Evolutionary conservation across 768 basidiomycete genomes (phyloP).

Genomic region (Neoboletus magnificus): DNA sequence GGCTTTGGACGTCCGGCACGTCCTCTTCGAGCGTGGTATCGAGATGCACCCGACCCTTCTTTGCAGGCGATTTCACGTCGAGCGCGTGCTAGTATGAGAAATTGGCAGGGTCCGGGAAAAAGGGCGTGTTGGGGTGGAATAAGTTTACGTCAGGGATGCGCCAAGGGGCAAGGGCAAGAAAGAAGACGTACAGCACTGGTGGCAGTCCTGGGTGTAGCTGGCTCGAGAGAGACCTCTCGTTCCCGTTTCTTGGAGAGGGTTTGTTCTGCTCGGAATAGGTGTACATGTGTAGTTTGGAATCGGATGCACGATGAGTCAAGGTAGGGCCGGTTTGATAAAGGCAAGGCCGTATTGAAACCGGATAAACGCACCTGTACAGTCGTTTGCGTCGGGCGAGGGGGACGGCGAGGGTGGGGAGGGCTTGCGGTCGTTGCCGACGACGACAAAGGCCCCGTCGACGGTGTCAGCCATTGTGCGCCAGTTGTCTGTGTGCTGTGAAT

Average conservation of each 20-base stretch:
- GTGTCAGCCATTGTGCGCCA: slow-evolving; percentile 27
- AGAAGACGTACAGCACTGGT: slow-evolving; percentile 34
- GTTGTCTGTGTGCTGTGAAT: slow-evolving; percentile 32
- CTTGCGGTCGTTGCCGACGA: slow-evolving; percentile 18
- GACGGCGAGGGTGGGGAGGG: slow-evolving; percentile 30
- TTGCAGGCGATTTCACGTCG: slow-evolving; percentile 60
- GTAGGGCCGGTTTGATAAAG: slow-evolving; percentile 24
- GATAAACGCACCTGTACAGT: slow-evolving; percentile 41
- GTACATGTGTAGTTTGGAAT: slow-evolving; percentile 14
- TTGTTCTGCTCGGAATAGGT: slow-evolving; percentile 29
- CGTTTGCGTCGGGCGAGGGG: slow-evolving; percentile 44
- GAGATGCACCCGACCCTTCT: slow-evolving; percentile 69
- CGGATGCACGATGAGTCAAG: slow-evolving; percentile 23
- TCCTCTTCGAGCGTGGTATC: slow-evolving; percentile 66
- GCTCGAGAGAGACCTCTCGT: slow-evolving; percentile 75
- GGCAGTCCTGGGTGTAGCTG: slow-evolving; percentile 46
- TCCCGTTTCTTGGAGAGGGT: slow-evolving; percentile 69
- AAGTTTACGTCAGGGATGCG: slow-evolving; percentile 29
- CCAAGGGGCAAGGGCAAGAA: slow-evolving; percentile 7
- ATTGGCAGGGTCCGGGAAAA: neutral
- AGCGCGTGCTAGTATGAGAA: slow-evolving; percentile 28
- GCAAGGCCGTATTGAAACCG: slow-evolving; percentile 19
- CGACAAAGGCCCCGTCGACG: slow-evolving; percentile 16
- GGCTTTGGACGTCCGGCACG: slow-evolving; percentile 39
- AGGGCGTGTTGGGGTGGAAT: slow-evolving; percentile 18